Evolutionary conservation across 768 basidiomycete genomes (phyloP).

Genomic region (Lactifluus rugatus): DNA sequence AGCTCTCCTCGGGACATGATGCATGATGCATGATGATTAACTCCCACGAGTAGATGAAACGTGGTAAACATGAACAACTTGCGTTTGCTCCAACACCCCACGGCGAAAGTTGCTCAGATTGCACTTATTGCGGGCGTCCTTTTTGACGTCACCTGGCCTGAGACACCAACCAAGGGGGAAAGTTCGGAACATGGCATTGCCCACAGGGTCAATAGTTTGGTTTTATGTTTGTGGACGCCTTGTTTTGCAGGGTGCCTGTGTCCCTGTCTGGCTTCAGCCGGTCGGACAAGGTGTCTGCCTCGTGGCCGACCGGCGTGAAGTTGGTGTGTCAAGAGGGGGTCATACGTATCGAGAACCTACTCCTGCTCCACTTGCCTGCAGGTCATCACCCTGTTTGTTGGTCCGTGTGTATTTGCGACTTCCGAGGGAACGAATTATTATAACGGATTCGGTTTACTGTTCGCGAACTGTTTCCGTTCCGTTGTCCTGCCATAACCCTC

Average conservation of each 20-base stretch:
- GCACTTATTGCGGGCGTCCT: not conserved
- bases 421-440: conserved; percentile 2
- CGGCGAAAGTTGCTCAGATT: conserved; percentile 4
- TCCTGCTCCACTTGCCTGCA: conserved; percentile 8
- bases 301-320: conserved; percentile 5
- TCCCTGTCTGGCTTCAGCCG: not conserved
- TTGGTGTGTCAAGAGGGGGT: conserved; percentile 5
- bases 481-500: not conserved
- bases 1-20: too few relatives aligned
- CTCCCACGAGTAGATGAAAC: not conserved
- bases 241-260: not conserved
- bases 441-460: conserved; percentile 1
- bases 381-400: not conserved
- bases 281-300: not conserved
- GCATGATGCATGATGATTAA: too few relatives aligned
- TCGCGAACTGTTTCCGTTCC: not conserved
- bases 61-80: not conserved
- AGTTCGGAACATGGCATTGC: conserved; percentile 5
- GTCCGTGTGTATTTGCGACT: not conserved
- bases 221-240: not conserved
- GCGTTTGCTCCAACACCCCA: not conserved
- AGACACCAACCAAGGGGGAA: not conserved
- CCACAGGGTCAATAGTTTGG: not conserved
- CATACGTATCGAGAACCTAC: conserved; percentile 2
- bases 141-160: conserved; percentile 9